These are phyloP conservation scores for Microdochium nivale DNA, from an alignment of 2,329 filamentous ascomycete genomes.

Conservation along the genomic window DNA sequence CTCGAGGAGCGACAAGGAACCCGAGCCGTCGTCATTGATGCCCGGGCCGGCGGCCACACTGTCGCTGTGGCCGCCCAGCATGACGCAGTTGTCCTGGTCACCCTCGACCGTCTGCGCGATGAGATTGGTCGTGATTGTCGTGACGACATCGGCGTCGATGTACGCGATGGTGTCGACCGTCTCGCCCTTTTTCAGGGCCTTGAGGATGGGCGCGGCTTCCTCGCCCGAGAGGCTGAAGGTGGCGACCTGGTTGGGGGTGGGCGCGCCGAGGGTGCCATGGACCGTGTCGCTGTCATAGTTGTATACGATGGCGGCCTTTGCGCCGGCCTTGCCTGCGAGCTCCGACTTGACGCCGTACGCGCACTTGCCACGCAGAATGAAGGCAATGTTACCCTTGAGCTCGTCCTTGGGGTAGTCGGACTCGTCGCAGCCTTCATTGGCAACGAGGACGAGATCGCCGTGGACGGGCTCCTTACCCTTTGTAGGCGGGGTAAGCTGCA, in stretches of 20 bases:
- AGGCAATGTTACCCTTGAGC: constrained; percentile 55
- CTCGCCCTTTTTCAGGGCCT: constrained; percentile 42
- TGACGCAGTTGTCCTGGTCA: constrained; percentile 54
- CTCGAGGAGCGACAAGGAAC: constrained; percentile 53
- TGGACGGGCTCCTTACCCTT: constrained; percentile 48
- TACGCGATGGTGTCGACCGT: constrained; percentile 46
- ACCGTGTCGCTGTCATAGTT: constrained; percentile 59
- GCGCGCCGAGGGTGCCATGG: constrained; percentile 59
- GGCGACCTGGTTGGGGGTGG: constrained; percentile 51
- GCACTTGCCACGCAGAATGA: constrained; percentile 63
- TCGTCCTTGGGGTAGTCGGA: constrained; percentile 51
- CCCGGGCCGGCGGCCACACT: constrained; percentile 56
- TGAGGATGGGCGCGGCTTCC: constrained; percentile 47
- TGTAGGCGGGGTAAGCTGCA: constrained; percentile 61
- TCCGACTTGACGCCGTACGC: constrained; percentile 64
- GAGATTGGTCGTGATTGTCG: constrained; percentile 49
- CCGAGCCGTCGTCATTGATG: constrained; percentile 73
- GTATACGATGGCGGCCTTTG: constrained; percentile 64
- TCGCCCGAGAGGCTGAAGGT: constrained; percentile 57
- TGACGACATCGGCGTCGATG: constrained; percentile 47
- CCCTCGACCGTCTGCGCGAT: constrained; percentile 53
- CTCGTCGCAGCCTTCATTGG: constrained; percentile 53
- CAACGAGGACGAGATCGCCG: constrained; percentile 50
- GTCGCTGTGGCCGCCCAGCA: constrained; percentile 58
- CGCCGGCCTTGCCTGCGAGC: constrained; percentile 59